Percentiles rank a stretch among this genome's conserved stretches.
phyloP scores from a whole-genome alignment of 2,329 filamentous ascomycete genomes.

The Beauveria bassiana region DNA sequence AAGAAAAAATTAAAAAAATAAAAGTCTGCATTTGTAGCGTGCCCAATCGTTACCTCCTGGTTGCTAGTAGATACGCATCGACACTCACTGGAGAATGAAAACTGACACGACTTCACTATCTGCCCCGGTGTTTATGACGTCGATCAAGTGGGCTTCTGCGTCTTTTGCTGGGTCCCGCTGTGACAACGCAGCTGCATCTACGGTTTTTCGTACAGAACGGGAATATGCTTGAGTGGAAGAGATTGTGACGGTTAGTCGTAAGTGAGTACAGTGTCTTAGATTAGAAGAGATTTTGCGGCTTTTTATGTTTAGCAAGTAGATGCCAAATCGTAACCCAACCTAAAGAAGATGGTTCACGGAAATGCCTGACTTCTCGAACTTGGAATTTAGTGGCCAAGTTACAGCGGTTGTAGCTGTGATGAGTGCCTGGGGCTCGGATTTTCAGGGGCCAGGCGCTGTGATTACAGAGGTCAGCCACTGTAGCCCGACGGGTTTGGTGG shows the following conservation, averaged over 20 bases:
- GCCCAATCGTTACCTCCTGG: too few species aligned
- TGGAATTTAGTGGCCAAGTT: neutral
- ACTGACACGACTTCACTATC: neutral
- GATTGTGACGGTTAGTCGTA: neutral
- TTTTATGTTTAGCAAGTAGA: neutral
- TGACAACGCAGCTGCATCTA: neutral
- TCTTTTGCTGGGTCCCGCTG: neutral
- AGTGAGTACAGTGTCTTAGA: neutral
- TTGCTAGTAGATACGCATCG: too few species aligned
- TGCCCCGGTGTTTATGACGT: conserved; percentile 9
- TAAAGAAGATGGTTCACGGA: neutral
- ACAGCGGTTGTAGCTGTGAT: neutral
- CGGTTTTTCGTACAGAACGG: neutral
- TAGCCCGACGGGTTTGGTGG: neutral
- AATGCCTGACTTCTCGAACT: neutral
- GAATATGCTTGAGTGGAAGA: neutral
- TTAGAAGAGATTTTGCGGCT: neutral
- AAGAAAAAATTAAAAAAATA: neutral
- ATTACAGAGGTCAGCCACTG: neutral
- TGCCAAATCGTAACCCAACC: neutral
- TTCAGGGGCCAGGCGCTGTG: neutral
- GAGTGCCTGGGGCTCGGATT: neutral
- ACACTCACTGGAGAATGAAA: neutral
- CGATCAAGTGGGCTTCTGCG: neutral
- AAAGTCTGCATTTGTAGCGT: neutral